Percentiles rank a stretch among this genome's conserved stretches.
These are phyloP conservation scores for Leucoagaricus sp. DNA, from an alignment of 1,284 basidiomycete genomes.

Conservation along the genomic window DNA sequence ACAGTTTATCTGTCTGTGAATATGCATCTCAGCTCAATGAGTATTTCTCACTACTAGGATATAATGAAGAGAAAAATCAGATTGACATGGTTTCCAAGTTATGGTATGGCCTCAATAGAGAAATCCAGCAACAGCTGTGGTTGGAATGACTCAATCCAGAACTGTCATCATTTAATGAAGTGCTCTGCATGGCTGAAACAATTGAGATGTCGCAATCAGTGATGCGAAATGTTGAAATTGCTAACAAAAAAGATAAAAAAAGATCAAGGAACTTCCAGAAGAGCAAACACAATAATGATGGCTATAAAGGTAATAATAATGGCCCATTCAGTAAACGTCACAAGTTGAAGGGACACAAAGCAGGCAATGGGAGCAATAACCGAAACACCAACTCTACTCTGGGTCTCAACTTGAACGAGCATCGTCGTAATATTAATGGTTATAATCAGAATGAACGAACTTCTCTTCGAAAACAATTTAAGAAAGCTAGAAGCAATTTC, in stretches of 20 bases:
- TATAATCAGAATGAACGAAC: no score
- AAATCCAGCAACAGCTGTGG: constrained; percentile 33
- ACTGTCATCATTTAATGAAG: constrained; percentile 24
- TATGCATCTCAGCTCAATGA: constrained; percentile 34
- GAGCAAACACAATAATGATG: background rate
- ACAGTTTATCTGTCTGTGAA: constrained; percentile 23
- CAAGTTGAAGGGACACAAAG: no score
- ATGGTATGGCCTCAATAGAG: constrained; percentile 30
- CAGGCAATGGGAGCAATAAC: no score
- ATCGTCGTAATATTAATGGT: no score
- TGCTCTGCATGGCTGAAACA: constrained; percentile 21
- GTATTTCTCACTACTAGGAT: constrained; percentile 32
- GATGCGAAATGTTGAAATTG: background rate
- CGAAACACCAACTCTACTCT: no score
- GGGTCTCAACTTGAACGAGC: no score
- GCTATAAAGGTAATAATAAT: background rate
- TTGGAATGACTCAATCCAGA: constrained; percentile 30
- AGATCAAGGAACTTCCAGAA: no score
- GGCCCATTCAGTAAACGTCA: no score
- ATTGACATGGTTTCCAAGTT: constrained; percentile 28
- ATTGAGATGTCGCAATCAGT: constrained; percentile 29
- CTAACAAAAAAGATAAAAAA: background rate
- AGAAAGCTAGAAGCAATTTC: no score
- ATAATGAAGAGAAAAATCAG: constrained; percentile 27
- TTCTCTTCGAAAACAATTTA: no score